Evolutionary conservation across 2,329 filamentous ascomycete genomes (phyloP).

Genomic region (Sporothrix inflata): DNA sequence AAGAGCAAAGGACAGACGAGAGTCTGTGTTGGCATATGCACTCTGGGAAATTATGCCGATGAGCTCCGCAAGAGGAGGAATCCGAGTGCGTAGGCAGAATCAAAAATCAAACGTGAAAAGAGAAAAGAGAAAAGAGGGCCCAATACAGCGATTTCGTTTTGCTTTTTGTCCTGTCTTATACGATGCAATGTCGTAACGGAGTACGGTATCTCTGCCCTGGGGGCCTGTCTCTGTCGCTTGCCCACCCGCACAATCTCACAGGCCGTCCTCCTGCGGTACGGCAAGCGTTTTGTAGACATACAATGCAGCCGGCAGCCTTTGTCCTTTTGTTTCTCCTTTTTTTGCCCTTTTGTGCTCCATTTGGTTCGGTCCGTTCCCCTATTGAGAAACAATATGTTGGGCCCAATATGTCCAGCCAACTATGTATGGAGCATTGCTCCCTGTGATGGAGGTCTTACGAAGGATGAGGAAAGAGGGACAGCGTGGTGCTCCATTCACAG

Average conservation of each 20-base stretch:
- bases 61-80: background rate
- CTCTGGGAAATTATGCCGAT: constrained; percentile 2
- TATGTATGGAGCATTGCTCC: background rate
- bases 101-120: too few species aligned
- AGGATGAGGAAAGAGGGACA: background rate
- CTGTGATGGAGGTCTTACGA: background rate
- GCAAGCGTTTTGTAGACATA: too few species aligned
- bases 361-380: constrained; percentile 22
- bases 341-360: background rate
- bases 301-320: too few species aligned
- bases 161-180: constrained; percentile 18
- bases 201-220: background rate
- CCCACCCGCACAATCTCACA: background rate
- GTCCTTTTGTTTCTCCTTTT: too few species aligned
- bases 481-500: constrained; percentile 10
- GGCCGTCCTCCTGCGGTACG: background rate
- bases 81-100: background rate
- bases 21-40: background rate
- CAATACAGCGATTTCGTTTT: background rate
- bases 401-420: background rate
- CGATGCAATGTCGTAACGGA: constrained; percentile 21
- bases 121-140: background rate
- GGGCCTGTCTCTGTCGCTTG: background rate
- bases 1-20: background rate
- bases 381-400: constrained; percentile 14